Evolutionary conservation across 805 yeast genomes (phyloP), one percentile per base, ranked within the genome.

Genomic region (Yarrowia keelungensis): DNA sequence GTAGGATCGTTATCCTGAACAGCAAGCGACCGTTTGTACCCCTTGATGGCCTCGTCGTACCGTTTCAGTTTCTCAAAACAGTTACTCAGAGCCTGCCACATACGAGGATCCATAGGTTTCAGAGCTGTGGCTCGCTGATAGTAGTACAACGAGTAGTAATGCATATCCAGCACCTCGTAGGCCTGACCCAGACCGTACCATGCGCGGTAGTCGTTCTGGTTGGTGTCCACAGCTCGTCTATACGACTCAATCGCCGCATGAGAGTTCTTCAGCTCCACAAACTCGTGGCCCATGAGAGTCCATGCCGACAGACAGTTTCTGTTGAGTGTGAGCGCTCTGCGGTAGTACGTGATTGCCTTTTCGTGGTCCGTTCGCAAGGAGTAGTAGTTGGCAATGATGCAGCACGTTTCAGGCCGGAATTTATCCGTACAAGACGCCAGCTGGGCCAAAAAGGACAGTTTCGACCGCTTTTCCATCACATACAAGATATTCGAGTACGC

Each of bases 141-240:
- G 77, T 95, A 95, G 77, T 92, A 94, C 51, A 93, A 81, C 0
- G 98, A 93, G 75, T 93, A 95, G 70, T 91, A 81, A 76, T 91
- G 95, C 97, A 94, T 94, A 73, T 94, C 98, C 69, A 94, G 80
- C 11, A 95, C 97, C 77, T 95, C 99, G 76, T 95, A 95, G 0
- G 98, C 98, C 78, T 95, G 98, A 0, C 99, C 99, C 66, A 95
- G 81, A 1, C 99, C 99, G 77, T 94, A 95, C 99, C 99, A 95
- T 0, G 98, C 98, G 65, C 97, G 82, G 77, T 90, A 96, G 76
- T 95, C 99, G 75, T 90, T 89, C 54, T 87, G 85, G 75, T 91
- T 91, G 2, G 93, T 88, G 76, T 92, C 97, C 0, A 93, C 94
- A 0, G 98, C 99, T 53, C 97, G 81, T 72, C 98, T 81, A 76